Percentiles rank a stretch among this genome's conserved stretches.
Evolutionary conservation across 129 eudicot genomes (phyloP).

Genomic region (Cynara cardunculus): DNA sequence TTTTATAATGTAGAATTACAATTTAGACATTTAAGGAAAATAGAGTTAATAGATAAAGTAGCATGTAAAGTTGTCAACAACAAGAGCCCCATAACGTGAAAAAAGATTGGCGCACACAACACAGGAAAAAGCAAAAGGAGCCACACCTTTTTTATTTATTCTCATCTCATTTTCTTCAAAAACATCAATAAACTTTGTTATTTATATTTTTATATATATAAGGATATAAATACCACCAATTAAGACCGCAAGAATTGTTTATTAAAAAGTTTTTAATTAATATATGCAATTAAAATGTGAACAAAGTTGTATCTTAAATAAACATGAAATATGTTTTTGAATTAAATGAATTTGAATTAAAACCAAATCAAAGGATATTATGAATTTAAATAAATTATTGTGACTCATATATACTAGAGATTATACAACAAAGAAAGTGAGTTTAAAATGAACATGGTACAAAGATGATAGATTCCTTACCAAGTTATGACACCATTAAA

Average conservation of each 20-base stretch:
- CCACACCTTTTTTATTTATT: neutral
- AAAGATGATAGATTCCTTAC: neutral
- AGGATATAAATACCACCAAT: neutral
- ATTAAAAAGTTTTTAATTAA: neutral
- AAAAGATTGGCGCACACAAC: slow-evolving; percentile 19
- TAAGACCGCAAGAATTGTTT: neutral
- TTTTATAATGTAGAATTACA: neutral
- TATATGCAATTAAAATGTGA: neutral
- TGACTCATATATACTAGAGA: neutral
- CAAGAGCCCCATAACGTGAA: slow-evolving; percentile 10
- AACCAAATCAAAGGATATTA: neutral
- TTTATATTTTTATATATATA: neutral
- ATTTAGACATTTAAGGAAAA: neutral
- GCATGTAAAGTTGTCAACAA: slow-evolving; percentile 10
- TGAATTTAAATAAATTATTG: neutral
- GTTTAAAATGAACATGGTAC: neutral
- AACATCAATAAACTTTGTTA: neutral
- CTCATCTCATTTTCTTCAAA: neutral
- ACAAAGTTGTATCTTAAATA: neutral
- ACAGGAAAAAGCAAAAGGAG: neutral
- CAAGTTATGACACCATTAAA: neutral
- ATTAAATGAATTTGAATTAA: neutral
- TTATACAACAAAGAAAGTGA: neutral
- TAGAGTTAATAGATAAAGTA: neutral
- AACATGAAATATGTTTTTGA: neutral